A percentile compares a stretch with the other conserved stretches of the same genome.
Evolutionary conservation across 495 filamentous ascomycete genomes (phyloP).

Genomic region (Elaphomyces granulatus): DNA sequence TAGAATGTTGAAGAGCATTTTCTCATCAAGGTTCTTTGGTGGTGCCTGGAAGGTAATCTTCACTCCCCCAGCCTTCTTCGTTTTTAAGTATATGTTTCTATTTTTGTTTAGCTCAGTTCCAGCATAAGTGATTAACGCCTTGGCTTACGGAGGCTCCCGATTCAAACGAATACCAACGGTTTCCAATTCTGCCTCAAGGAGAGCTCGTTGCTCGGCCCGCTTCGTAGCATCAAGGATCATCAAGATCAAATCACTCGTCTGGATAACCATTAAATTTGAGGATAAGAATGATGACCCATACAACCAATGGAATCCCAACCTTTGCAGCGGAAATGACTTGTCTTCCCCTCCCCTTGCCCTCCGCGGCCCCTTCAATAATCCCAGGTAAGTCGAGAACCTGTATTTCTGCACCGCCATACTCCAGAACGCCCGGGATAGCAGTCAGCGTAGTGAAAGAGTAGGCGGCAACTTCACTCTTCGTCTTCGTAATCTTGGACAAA

Average conservation of each 20-base stretch:
- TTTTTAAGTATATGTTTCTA: slow-evolving; percentile 97
- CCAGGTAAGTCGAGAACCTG: slow-evolving; percentile 96
- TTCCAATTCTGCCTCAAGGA: slow-evolving; percentile 88
- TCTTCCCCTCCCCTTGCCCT: slow-evolving; percentile 90
- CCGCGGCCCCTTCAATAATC: slow-evolving; percentile 94
- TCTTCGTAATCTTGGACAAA: slow-evolving; percentile 97
- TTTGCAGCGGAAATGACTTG: slow-evolving; percentile 99
- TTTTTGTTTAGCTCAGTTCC: not conserved
- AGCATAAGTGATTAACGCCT: not conserved
- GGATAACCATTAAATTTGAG: not conserved
- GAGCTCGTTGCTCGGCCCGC: slow-evolving; percentile 78
- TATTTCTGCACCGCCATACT: slow-evolving; percentile 97
- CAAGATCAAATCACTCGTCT: slow-evolving; percentile 92
- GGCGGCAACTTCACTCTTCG: slow-evolving; percentile 87
- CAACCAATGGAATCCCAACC: slow-evolving; percentile 15
- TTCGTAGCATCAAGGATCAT: slow-evolving; percentile 99
- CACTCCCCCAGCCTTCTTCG: slow-evolving; percentile 94
- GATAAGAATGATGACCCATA: not conserved
- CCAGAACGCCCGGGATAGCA: slow-evolving; percentile 92
- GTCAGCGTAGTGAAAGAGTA: slow-evolving; percentile 98
- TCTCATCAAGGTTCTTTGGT: slow-evolving; percentile 86
- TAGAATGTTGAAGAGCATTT: slow-evolving; percentile 92
- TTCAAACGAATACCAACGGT: slow-evolving; percentile 94
- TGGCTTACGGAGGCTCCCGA: slow-evolving; percentile 71
- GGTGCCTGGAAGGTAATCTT: slow-evolving; percentile 91